Base-by-base conservation (phyloP, 345 rosid genomes). In the Pistacia atlantica region DNA sequence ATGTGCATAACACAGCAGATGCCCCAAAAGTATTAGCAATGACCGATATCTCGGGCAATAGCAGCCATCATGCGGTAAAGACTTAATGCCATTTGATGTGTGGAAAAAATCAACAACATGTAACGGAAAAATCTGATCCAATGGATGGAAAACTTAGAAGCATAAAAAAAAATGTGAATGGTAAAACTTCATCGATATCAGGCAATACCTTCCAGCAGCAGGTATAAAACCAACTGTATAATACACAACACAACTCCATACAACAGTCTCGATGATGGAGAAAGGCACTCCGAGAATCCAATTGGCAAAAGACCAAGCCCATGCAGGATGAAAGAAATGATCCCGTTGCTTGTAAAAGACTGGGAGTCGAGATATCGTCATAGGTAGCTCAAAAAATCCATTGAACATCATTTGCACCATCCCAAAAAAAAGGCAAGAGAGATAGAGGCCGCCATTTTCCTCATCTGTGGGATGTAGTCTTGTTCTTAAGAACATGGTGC, bases 71-170 rank as follows among this genome's bases (percentile, higher is more conserved):
- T 86, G 67, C 97, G 88, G 69, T 93, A 95, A 70, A 93, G 88
- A 65, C 95, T 97, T 33, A 95, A 80, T 61, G 97, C 97, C 97
- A 93, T 93, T 88, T 95, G 97, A 86, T 95, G 98, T 67, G 91
- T 65, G 52, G 88, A 79, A 81, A 95, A 90, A 18, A 89, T 90
- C 58, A 95, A 65, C 71, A 95, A 71, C 97, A 91, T 85, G 77
- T 79, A 90, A 20, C 98, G 92, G 82, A 95, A 93, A 83, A 91
- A 93, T 82, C 98, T 93, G 86, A 69, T 65, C 78, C 58, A 77
- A 51, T 6, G 78, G 42, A 49, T 70, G 1, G 69, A 46, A 35
- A 14, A 77, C 52, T 17, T 4, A 31, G 33, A 31, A 31, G 0
- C 33, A 70, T 57, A 37, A 72, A 64, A 31, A 52, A 58, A 68